phyloP scores from a whole-genome alignment of 1,284 basidiomycete species.

The Sphagnurus paluster region DNA sequence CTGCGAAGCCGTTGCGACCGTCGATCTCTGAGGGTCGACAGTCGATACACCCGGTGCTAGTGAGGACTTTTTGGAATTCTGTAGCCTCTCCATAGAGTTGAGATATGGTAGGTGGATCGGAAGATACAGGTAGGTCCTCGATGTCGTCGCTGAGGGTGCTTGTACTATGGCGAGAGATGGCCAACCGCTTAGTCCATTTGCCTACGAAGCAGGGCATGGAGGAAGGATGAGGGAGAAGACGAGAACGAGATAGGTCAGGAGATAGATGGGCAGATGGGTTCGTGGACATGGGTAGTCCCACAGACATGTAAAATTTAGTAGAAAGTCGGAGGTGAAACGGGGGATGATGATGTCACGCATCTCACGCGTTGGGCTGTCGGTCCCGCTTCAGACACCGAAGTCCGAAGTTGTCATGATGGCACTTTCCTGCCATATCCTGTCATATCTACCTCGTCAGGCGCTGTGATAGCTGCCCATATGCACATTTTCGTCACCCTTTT shows the following conservation, averaged over 20 bases:
- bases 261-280: neutral
- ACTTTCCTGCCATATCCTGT: too few species aligned
- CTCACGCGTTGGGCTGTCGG: constrained; percentile 87
- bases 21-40: constrained; percentile 16
- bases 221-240: neutral
- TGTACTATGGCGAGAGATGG: constrained; percentile 11
- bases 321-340: constrained; percentile 96
- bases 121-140: constrained; percentile 9
- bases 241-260: neutral
- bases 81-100: constrained; percentile 37
- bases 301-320: neutral
- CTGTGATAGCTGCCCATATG: too few species aligned
- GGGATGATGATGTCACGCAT: constrained; percentile 88
- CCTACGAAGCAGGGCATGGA: constrained; percentile 6
- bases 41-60: constrained; percentile 25
- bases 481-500: too few species aligned
- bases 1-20: constrained; percentile 33
- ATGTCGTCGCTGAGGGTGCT: constrained; percentile 20
- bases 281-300: neutral
- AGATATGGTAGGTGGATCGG: constrained; percentile 25
- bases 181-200: constrained; percentile 8
- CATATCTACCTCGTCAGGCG: too few species aligned
- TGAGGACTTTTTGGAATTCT: constrained; percentile 37
- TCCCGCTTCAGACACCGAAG: constrained; percentile 86
- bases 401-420: constrained; percentile 96